Conservation (phyloP, 352 stramenopile species). For the Hyaloperonospora arabidopsidis region DNA sequence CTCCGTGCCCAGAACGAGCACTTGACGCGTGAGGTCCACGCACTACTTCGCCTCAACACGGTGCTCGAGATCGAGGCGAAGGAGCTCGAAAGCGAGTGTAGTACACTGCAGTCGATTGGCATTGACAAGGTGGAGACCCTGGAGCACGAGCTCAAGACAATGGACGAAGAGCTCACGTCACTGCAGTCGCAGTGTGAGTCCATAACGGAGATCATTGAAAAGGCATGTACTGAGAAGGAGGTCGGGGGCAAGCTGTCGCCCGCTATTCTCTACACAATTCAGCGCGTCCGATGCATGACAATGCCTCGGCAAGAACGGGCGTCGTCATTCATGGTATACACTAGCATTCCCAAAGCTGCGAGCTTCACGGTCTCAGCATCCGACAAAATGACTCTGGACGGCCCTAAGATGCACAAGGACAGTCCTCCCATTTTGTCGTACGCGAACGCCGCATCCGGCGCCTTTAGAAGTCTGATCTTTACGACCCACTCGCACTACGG, state of each 20-base stretch:
- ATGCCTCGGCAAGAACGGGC: conserved; percentile 28
- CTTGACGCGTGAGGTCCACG: conserved; percentile 47
- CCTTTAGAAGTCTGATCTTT: conserved; percentile 31
- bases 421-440: conserved; percentile 37
- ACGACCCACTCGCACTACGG: conserved; percentile 38
- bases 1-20: conserved; percentile 53
- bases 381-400: conserved; percentile 9
- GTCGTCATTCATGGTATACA: conserved; percentile 27
- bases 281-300: conserved; percentile 28
- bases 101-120: conserved; percentile 33
- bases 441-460: conserved; percentile 27
- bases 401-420: conserved; percentile 26
- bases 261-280: conserved; percentile 26
- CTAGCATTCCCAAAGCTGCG: conserved; percentile 28
- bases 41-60: conserved; percentile 50
- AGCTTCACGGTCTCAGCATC: conserved; percentile 28
- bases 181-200: conserved; percentile 37
- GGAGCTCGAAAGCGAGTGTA: conserved; percentile 38
- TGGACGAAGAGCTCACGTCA: conserved; percentile 31
- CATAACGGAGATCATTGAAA: conserved; percentile 34
- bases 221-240: conserved; percentile 20
- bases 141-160: conserved; percentile 37
- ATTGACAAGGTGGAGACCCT: conserved; percentile 39
- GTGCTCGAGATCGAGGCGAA: conserved; percentile 57
- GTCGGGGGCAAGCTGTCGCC: conserved; percentile 21